Percentiles rank a stretch among this genome's conserved stretches.
phyloP scores from a whole-genome alignment of 2,329 filamentous ascomycete genomes.

The Escovopsis weberi region DNA sequence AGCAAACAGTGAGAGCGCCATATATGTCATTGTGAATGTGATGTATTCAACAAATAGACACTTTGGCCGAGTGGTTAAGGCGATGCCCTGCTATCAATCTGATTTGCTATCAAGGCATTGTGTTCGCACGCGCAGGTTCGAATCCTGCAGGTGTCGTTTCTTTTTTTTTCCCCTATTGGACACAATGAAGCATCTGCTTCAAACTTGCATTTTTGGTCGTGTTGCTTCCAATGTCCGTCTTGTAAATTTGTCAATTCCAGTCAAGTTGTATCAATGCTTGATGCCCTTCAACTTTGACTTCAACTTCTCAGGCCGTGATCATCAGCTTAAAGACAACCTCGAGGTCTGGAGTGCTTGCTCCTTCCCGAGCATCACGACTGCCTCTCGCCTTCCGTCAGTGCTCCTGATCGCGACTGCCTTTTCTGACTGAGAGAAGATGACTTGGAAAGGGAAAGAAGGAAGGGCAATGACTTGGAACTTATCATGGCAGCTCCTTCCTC shows the following conservation, averaged over 20 bases:
- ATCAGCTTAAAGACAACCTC: too few species aligned
- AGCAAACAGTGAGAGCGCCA: too few species aligned
- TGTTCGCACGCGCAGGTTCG: neutral
- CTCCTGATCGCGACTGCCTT: neutral
- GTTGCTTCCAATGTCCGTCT: neutral
- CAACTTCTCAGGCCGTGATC: neutral
- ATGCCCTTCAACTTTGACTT: too few species aligned
- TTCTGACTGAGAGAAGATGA: neutral
- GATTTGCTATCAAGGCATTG: neutral
- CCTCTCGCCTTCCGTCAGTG: neutral
- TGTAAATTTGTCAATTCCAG: too few species aligned
- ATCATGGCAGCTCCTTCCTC: neutral
- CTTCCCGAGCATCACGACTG: neutral
- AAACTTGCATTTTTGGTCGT: neutral
- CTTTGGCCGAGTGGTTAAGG: constrained; percentile 1
- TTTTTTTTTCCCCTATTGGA: neutral
- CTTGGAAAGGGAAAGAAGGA: neutral
- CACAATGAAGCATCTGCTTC: neutral
- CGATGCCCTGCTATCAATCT: neutral
- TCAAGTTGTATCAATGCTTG: too few species aligned
- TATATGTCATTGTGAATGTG: too few species aligned
- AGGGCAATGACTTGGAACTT: neutral
- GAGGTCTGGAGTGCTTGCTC: neutral
- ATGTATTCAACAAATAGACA: neutral
- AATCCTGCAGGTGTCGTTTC: neutral